Evolutionary conservation across 306 rosid species (phyloP), one percentile per base, ranked within the genome.

Genomic region (Pyrus communis): DNA sequence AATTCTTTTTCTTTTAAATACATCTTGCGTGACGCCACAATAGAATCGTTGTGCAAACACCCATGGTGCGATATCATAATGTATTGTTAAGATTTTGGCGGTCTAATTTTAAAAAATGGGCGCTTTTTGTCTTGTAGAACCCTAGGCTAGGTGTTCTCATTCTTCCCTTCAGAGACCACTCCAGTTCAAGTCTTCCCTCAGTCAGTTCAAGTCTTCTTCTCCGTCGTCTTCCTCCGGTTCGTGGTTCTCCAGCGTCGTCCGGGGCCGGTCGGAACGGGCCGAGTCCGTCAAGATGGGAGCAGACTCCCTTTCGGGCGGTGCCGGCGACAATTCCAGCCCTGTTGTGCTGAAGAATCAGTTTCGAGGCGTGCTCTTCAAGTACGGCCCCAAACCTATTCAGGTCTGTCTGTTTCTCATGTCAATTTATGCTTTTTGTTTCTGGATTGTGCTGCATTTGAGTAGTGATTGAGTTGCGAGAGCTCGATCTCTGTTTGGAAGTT

Each of bases 311-410:
- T 28, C 70, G 17, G 77, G 75, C 18, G 69, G 80, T 18, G 33
- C 82, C 4, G 75, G 70, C 25, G 93, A 95, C 30, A 1, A 17
- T 28, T 2, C 79, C 22, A 87, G 87, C 35, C 88, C 97, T 22
- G 86, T 95, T 33, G 75, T 84, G 23, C 79, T 89, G 81, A 92
- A 91, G 91, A 92, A 87, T 74, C 92, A 92, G 78, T 86, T 82
- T 85, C 92, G 93, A 49, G 98, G 97, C 2, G 87, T 73, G 74
- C 85, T 95, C 22, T 95, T 95, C 82, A 95, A 92, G 92, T 95
- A 95, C 78, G 98, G 99, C 22, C 93, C 98, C 51, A 87, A 92
- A 75, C 78, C 99, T 71, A 80, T 91, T 86, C 99, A 95, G 99
- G 99, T 95, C 38, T 40, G 87, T 74, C 43, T 59, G 40, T 43